Evolutionary conservation across 192 early-diverging fungal species (phyloP).

Genomic region (Rhizoclosmatium globosum): DNA sequence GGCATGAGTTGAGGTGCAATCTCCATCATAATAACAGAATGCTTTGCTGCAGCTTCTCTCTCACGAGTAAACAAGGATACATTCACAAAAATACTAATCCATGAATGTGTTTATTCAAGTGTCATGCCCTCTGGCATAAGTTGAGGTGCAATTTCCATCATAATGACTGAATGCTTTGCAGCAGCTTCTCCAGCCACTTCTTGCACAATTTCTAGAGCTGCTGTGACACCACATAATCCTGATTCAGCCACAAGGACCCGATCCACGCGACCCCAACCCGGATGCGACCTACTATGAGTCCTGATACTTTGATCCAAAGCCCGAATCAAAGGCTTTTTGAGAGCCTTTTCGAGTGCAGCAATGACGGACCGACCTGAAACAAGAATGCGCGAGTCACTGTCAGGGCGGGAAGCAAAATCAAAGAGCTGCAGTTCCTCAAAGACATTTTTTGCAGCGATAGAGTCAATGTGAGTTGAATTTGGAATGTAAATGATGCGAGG

Average conservation of each 20-base stretch:
- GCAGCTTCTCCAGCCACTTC: not conserved
- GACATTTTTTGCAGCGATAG: not conserved
- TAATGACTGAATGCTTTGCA: not conserved
- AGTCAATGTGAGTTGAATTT: not conserved
- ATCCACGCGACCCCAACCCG: not conserved
- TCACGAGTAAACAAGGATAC: no score
- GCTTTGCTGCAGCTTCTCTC: no score
- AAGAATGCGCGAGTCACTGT: not conserved
- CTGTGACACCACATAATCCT: constrained; percentile 3
- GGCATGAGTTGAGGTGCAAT: no score
- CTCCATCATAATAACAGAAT: no score
- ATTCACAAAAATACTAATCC: no score
- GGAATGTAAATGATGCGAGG: not conserved
- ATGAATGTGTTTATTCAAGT: not conserved
- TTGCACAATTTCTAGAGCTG: not conserved
- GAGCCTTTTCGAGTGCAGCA: not conserved
- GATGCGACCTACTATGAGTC: not conserved
- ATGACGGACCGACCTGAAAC: not conserved
- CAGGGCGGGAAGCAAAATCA: not conserved
- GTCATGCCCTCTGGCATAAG: constrained; percentile 5
- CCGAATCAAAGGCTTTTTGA: no score
- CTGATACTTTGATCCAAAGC: not conserved
- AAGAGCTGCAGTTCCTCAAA: not conserved
- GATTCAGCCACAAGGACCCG: not conserved
- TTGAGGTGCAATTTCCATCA: constrained; percentile 1